Evolutionary conservation across 805 yeast genomes (phyloP).

Genomic region (Candida jianshihensis): DNA sequence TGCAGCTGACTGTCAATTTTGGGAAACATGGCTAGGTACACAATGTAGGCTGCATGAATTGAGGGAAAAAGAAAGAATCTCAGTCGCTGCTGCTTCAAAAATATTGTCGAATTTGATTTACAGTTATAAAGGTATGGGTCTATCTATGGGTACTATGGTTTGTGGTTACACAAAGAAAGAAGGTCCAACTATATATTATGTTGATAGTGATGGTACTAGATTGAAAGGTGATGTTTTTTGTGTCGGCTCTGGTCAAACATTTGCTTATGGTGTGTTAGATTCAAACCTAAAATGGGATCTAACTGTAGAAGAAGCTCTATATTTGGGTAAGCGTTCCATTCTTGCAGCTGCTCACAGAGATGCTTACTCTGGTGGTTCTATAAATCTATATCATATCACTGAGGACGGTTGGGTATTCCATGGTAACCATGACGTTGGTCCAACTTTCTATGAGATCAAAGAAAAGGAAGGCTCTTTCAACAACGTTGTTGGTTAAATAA

Average conservation of each 20-base stretch:
- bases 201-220: conserved; percentile 95
- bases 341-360: conserved; percentile 98
- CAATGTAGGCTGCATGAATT: conserved; percentile 94
- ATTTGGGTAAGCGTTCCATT: conserved; percentile 90
- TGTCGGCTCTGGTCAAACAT: conserved; percentile 98
- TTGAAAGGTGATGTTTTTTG: conserved; percentile 91
- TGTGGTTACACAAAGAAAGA: conserved; percentile 95
- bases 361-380: conserved; percentile 95
- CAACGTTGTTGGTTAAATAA: conserved; percentile 58
- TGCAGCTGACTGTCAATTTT: conserved; percentile 98
- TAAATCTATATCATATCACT: conserved; percentile 87
- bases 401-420: conserved; percentile 94
- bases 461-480: conserved; percentile 84
- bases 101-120: conserved; percentile 86
- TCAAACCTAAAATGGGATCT: conserved; percentile 90
- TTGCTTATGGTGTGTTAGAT: conserved; percentile 97
- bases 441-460: conserved; percentile 86
- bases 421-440: conserved; percentile 91
- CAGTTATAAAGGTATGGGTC: conserved; percentile 95
- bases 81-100: conserved; percentile 95
- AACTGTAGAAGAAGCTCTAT: conserved; percentile 86
- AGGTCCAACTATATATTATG: conserved; percentile 93
- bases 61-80: conserved; percentile 88
- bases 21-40: conserved; percentile 99
- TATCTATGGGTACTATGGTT: conserved; percentile 98